phyloP scores from a whole-genome alignment of 225 moss, liverwort and hornwort genomes.

The Thuidium tamariscinum region DNA sequence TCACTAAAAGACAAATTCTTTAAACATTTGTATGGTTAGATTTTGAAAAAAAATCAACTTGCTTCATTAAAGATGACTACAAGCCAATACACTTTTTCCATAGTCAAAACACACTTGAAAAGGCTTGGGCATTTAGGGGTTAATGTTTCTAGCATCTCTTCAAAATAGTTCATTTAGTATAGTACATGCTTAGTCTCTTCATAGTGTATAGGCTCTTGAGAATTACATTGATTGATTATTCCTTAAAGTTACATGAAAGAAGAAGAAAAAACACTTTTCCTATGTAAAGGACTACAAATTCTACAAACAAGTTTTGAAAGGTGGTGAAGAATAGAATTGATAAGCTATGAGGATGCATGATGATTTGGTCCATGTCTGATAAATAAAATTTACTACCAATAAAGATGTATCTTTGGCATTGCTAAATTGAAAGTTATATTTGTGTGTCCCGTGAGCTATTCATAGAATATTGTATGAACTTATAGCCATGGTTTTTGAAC shows the following conservation, averaged over 20 bases:
- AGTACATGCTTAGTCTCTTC: background rate
- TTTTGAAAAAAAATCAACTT: too few species aligned
- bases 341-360: background rate
- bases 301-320: background rate
- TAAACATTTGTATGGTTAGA: too few species aligned
- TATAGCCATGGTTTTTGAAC: background rate
- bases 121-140: too few species aligned
- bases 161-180: background rate
- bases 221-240: background rate
- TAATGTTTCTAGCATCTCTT: background rate
- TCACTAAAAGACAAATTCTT: too few species aligned
- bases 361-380: background rate
- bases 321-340: too few species aligned
- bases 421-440: background rate
- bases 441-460: background rate
- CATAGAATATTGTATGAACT: background rate
- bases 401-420: background rate
- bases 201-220: too few species aligned
- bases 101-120: too few species aligned
- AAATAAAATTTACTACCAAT: background rate
- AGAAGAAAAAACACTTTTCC: rapidly evolving
- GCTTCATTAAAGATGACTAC: too few species aligned
- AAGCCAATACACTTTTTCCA: too few species aligned
- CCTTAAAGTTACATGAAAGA: background rate
- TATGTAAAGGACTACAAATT: background rate